Base-by-base conservation (phyloP, 441 rosid genomes). In the Breynia disticha region DNA sequence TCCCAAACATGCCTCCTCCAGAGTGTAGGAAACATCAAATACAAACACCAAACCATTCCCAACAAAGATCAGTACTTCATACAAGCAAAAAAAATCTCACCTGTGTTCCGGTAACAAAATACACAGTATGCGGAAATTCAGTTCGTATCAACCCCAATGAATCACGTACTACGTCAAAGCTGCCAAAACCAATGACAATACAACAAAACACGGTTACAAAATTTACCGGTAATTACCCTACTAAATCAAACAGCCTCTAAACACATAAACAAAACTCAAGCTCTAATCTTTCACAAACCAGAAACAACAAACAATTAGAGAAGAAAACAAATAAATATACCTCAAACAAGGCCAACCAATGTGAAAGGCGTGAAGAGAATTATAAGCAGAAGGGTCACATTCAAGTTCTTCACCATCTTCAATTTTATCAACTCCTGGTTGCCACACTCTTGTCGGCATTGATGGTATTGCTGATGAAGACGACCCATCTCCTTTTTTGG, bases 331-430 rank as follows among this genome's bases (percentile, higher is more conserved):
- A 17, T 35, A 3, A 22, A 10, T 3, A 15, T 42, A 68, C 99
- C 97, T 93, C 76, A 93, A 72, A 70, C 93, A 89, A 5, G 99
- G 95, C 99, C 99, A 89, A 20, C 96, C 95, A 48, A 86, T 76
- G 64, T 83, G 93, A 73, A 93, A 84, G 37, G 77, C 99, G 28
- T 87, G 87, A 61, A 93, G 97, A 18, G 86, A 84, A 71, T 89
- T 89, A 50, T 93, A 93, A 50, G 73, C 96, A 64, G 94, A 81
- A 18, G 89, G 86, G 61, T 89, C 99, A 50, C 95, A 89, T 70
- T 86, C 95, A 54, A 93, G 99, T 61, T 89, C 97, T 60, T 93
- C 99, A 51, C 89, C 99, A 48, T 89, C 97, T 76, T 83, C 97
- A 43, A 89, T 72, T 73, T 82, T 80, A 72, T 93, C 97, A 4